Evolutionary conservation across 1,284 basidiomycete genomes (phyloP).

Genomic region (Puccinia brachypodii): DNA sequence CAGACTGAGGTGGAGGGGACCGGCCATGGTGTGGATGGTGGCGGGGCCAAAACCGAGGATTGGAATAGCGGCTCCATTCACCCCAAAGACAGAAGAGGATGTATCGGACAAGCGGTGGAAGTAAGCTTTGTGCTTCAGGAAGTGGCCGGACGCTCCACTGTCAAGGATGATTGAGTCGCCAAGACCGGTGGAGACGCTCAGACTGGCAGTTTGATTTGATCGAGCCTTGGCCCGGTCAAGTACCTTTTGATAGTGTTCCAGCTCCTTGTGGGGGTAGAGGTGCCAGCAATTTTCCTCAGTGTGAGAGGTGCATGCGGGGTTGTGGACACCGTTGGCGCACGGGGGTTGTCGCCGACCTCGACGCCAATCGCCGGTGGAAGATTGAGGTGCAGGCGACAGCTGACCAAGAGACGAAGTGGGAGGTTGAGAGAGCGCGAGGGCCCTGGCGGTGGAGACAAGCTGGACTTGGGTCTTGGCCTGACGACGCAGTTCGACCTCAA

Average conservation of each 20-base stretch:
- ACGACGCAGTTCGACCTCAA: neutral
- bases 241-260: neutral
- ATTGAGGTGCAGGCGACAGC: neutral
- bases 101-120: neutral
- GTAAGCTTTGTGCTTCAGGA: neutral
- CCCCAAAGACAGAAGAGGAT: neutral
- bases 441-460: neutral
- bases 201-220: neutral
- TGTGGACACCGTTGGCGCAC: neutral
- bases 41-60: conserved; percentile 4
- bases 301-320: neutral
- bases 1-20: neutral
- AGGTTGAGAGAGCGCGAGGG: neutral
- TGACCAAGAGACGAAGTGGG: neutral
- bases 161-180: neutral
- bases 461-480: neutral
- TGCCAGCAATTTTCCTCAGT: neutral
- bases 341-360: neutral
- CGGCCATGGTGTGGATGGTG: neutral
- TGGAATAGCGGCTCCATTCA: neutral
- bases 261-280: neutral
- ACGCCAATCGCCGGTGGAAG: neutral
- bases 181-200: neutral
- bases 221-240: neutral
- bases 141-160: conserved; percentile 6